Base-by-base conservation (phyloP, 805 yeast genomes). In the Tetrapisispora nanseiensis region DNA sequence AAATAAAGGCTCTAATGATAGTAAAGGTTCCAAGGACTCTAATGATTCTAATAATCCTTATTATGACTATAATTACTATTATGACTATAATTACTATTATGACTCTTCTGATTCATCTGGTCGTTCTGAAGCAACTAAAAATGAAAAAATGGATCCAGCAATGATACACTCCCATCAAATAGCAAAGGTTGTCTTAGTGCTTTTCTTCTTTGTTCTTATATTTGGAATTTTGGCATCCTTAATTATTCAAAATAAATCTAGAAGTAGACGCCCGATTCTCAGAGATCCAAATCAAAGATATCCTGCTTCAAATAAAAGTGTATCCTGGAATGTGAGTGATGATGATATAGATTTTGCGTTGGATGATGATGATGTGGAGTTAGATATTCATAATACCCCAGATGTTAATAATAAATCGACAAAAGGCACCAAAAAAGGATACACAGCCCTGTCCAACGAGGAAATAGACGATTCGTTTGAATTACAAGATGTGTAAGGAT, bases 111-210 rank as follows among this genome's bases (percentile, higher is more conserved):
- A n/a, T n/a, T n/a, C n/a, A n/a, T n/a, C n/a, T n/a, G n/a, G n/a
- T n/a, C n/a, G n/a, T n/a, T n/a, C 10, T 46, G 49, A 9, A 47
- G 46, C 12, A 43, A 67, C 2, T 75, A 65, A 10, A 75, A 66
- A 3, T 75, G 67, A 18, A 76, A 69, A 3, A 75, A 69, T 9
- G 68, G 62, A 7, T 67, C 61, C 8, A 71, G 66, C 5, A 73
- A 67, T 80, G 28, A 42, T 9, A 48, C 43, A 44, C 6, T 28
- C 35, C n/a, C 35, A 40, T 29, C 24, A 37, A 3, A 31, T 18
- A 19, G 32, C 38, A 15, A 40, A 28, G n/a, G 8, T 33, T 6
- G 24, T 37, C 10, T 20, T 33, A 11, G 3, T 22, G 9, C 7
- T 16, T 11, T 7, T 33, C 16, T 40, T 40, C 7, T 11, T 22